Evolutionary conservation across 2,329 filamentous ascomycete genomes (phyloP).

Genomic region (Escovopsis sp.): DNA sequence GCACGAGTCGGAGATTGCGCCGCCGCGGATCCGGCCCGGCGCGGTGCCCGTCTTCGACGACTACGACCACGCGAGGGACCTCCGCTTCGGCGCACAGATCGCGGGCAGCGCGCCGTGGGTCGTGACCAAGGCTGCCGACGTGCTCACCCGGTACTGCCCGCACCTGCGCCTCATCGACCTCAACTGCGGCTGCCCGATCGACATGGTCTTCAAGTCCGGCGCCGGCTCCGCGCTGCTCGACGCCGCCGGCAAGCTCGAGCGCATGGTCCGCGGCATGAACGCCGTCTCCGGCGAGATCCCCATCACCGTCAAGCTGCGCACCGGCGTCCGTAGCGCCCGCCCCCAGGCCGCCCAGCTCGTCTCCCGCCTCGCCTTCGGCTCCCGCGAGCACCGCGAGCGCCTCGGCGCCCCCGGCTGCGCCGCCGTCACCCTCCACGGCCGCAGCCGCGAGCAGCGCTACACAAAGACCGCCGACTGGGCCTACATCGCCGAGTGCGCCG

Average conservation of each 20-base stretch:
- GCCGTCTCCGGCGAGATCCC: conserved; percentile 79
- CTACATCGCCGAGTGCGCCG: conserved; percentile 83
- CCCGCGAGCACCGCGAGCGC: conserved; percentile 53
- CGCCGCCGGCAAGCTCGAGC: conserved; percentile 71
- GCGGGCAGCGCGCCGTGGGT: conserved; percentile 86
- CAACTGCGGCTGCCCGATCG: conserved; percentile 95
- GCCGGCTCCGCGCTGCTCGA: conserved; percentile 90
- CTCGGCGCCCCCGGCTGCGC: conserved; percentile 72
- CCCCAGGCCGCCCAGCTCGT: conserved; percentile 72
- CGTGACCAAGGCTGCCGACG: conserved; percentile 76
- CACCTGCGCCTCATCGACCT: conserved; percentile 82
- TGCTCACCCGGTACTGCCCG: conserved; percentile 61
- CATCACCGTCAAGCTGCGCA: conserved; percentile 89
- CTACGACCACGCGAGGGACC: conserved; percentile 70
- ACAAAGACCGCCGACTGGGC: conserved; percentile 84
- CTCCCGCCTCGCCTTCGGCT: conserved; percentile 69
- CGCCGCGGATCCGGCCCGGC: conserved; percentile 51
- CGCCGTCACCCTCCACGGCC: conserved; percentile 88
- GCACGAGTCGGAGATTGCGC: conserved; percentile 64
- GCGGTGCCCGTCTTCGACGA: conserved; percentile 44
- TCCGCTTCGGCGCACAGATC: conserved; percentile 86
- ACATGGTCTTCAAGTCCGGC: conserved; percentile 77
- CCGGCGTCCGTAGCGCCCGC: conserved; percentile 66
- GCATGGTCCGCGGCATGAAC: conserved; percentile 94
- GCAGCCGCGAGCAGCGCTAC: conserved; percentile 88